Percentiles rank a stretch among this genome's conserved stretches.
These are phyloP conservation scores for Sporodiniella umbellata DNA, from an alignment of 371 early-diverging fungal species.

Conservation along the genomic window DNA sequence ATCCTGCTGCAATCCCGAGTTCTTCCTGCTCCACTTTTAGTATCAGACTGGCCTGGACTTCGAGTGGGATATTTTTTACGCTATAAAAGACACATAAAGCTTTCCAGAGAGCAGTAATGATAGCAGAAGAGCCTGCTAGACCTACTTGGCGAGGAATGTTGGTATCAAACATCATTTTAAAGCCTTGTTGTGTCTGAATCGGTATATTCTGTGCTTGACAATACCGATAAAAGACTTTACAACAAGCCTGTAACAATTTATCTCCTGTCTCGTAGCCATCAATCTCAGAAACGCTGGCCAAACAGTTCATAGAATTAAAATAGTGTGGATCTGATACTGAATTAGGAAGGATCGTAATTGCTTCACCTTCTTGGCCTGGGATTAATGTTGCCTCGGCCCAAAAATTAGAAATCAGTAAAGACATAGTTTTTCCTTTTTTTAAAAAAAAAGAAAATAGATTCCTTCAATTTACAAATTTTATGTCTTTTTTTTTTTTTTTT, in stretches of 20 bases:
- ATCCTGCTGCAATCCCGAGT: constrained; percentile 63
- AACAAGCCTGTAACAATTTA: constrained; percentile 55
- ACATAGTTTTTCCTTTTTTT: constrained; percentile 51
- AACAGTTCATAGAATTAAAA: constrained; percentile 38
- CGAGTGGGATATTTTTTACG: constrained; percentile 46
- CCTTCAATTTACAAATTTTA: not conserved
- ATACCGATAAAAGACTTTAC: constrained; percentile 56
- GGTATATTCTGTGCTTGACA: constrained; percentile 38
- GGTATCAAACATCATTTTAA: constrained; percentile 53
- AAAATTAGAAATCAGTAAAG: constrained; percentile 63
- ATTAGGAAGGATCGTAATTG: constrained; percentile 41
- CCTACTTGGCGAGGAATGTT: constrained; percentile 77
- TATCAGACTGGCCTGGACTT: constrained; percentile 56
- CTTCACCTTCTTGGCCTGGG: constrained; percentile 39
- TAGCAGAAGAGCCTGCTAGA: constrained; percentile 66
- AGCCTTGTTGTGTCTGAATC: constrained; percentile 47
- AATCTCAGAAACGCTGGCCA: constrained; percentile 31
- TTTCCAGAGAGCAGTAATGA: constrained; percentile 61
- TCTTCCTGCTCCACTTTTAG: constrained; percentile 60
- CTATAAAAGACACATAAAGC: constrained; percentile 47
- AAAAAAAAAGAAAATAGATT: not conserved
- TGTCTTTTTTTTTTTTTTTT: not conserved
- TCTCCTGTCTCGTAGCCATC: constrained; percentile 64
- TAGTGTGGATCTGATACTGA: constrained; percentile 43
- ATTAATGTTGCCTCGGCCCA: constrained; percentile 58